Conservation (phyloP, 768 basidiomycete species). For the Calocera viscosa region DNA sequence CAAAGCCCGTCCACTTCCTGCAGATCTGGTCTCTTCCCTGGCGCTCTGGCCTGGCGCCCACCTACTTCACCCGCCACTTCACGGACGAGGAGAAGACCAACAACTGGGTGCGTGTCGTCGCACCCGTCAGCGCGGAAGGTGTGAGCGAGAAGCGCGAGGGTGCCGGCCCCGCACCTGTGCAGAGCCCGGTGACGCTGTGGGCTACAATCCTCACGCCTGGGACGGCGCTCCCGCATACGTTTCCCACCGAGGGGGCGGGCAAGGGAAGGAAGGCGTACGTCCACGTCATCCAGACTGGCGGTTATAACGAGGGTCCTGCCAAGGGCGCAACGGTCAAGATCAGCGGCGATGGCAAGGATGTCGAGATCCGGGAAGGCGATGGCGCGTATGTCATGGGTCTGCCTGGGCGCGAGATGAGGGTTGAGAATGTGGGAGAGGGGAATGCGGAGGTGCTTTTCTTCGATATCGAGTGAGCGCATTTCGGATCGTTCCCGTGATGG, state of each 20-base stretch:
- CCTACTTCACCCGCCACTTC: conserved; percentile 82
- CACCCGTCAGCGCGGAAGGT: conserved; percentile 47
- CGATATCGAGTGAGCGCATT: conserved; percentile 44
- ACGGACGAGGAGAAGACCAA: conserved; percentile 69
- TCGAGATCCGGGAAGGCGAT: conserved; percentile 72
- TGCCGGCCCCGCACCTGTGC: conserved; percentile 65
- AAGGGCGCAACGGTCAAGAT: conserved; percentile 50
- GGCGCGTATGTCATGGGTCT: conserved; percentile 58
- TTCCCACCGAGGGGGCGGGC: conserved; percentile 21
- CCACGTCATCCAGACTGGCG: conserved; percentile 75
- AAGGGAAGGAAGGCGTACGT: conserved; percentile 54
- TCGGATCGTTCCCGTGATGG: background rate
- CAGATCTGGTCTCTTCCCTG: conserved; percentile 59
- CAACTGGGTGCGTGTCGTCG: conserved; percentile 61
- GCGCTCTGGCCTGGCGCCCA: conserved; percentile 42
- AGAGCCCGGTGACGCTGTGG: conserved; percentile 54
- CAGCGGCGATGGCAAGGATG: conserved; percentile 29
- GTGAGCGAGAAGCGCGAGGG: conserved; percentile 54
- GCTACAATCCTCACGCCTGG: conserved; percentile 56
- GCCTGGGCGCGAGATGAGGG: conserved; percentile 30
- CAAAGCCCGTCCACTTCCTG: conserved; percentile 41
- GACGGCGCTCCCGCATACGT: conserved; percentile 40
- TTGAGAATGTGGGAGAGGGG: conserved; percentile 48
- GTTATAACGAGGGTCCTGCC: conserved; percentile 52
- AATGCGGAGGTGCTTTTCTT: conserved; percentile 69